Conservation (phyloP, 2,329 filamentous ascomycete genomes). For the Pseudohalonectria lignicola region DNA sequence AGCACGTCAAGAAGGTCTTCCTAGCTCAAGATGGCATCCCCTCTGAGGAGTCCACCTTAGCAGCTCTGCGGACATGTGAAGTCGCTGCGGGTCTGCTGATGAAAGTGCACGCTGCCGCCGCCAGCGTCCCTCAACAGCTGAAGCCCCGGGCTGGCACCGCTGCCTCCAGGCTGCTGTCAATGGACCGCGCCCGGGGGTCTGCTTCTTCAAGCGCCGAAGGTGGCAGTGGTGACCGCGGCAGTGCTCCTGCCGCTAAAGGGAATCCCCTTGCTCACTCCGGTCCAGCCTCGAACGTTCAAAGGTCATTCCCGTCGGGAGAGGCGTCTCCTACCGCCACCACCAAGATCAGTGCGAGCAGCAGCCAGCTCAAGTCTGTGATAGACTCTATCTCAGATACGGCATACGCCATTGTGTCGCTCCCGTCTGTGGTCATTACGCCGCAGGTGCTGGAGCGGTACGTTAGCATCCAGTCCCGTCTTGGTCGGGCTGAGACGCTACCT, state of each 20-base stretch:
- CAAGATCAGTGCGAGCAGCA: no score
- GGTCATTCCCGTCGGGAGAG: no score
- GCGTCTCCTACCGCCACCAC: no score
- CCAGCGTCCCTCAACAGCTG: no score
- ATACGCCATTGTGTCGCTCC: conserved; percentile 61
- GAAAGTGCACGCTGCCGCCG: no score
- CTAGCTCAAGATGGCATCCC: conserved; percentile 32
- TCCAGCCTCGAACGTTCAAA: no score
- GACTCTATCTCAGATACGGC: conserved; percentile 46
- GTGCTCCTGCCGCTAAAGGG: no score
- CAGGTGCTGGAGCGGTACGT: conserved; percentile 65
- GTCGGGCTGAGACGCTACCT: conserved; percentile 65
- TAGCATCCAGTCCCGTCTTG: conserved; percentile 61
- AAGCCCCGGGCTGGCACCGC: conserved; percentile 30
- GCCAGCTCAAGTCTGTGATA: conserved; percentile 29
- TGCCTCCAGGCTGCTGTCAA: conserved; percentile 41
- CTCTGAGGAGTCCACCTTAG: conserved; percentile 27
- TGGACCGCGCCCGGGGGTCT: conserved; percentile 14
- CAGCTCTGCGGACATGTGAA: conserved; percentile 32
- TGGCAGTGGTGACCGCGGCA: no score
- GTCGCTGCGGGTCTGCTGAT: conserved; percentile 25
- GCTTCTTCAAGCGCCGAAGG: no score
- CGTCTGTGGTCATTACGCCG: conserved; percentile 70
- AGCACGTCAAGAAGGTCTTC: conserved; percentile 30
- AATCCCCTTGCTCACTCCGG: no score